Conservation (phyloP, 2,329 filamentous ascomycete species). For the Arthroderma sp. region DNA sequence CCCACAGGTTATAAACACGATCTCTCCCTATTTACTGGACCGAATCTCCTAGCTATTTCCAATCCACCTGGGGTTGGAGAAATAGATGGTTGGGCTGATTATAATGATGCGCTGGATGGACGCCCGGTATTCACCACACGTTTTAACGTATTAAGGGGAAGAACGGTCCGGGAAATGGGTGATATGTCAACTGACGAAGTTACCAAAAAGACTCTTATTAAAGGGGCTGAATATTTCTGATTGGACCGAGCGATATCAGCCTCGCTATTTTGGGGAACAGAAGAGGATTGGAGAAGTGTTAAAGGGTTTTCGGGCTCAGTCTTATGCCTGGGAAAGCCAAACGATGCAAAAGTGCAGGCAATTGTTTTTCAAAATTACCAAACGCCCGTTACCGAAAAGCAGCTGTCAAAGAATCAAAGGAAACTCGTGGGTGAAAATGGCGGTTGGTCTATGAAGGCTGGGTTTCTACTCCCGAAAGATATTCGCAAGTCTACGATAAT, state of each 20-base stretch:
- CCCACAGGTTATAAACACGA: slow-evolving; percentile 2
- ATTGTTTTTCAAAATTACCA: slow-evolving; percentile 6
- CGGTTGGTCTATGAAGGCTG: not conserved
- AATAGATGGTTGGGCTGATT: not conserved
- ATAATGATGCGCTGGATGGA: not conserved
- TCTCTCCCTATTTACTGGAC: not conserved
- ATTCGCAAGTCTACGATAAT: too few relatives aligned
- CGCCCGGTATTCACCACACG: not conserved
- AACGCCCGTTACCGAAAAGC: not conserved
- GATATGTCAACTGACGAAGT: too few relatives aligned
- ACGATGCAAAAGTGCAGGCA: not conserved
- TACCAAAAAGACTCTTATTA: too few relatives aligned
- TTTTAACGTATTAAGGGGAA: not conserved
- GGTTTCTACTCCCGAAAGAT: not conserved
- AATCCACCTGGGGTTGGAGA: not conserved
- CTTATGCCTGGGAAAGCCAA: slow-evolving; percentile 3
- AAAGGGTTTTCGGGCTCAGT: slow-evolving; percentile 1
- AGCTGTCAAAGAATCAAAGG: not conserved
- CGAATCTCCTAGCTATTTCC: not conserved
- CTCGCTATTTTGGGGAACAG: slow-evolving; percentile 5
- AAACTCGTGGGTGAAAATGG: not conserved
- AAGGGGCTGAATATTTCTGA: slow-evolving; percentile 9
- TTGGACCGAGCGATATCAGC: not conserved
- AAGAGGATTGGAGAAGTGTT: not conserved
- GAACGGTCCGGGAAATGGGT: too few relatives aligned